phyloP scores from a whole-genome alignment of 2,329 filamentous ascomycete species.

The Paraphaeosphaeria minitans region DNA sequence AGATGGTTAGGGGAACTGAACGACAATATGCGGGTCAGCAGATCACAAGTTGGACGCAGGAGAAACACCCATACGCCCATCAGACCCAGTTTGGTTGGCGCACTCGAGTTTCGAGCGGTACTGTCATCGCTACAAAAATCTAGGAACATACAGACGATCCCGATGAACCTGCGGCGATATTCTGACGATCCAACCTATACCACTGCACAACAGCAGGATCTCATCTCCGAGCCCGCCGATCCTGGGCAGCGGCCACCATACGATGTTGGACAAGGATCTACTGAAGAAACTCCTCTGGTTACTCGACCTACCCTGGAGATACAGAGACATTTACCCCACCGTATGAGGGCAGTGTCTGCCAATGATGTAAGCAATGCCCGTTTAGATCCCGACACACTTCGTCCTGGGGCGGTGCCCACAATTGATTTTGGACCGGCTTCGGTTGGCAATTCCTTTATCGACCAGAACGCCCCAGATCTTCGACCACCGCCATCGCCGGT shows the following conservation, averaged over 20 bases:
- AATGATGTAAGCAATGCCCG: constrained; percentile 59
- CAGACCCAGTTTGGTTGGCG: constrained; percentile 88
- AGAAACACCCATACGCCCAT: constrained; percentile 82
- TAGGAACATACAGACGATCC: constrained; percentile 73
- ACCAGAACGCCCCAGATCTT: constrained; percentile 15
- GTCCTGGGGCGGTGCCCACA: constrained; percentile 34
- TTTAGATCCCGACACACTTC: constrained; percentile 49
- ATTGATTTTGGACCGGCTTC: constrained; percentile 45
- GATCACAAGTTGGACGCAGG: constrained; percentile 67
- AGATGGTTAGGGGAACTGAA: constrained; percentile 78
- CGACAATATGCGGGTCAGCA: constrained; percentile 88
- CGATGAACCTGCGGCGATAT: constrained; percentile 71
- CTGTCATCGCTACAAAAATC: constrained; percentile 85
- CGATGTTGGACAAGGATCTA: constrained; percentile 27
- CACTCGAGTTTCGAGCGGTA: constrained; percentile 89
- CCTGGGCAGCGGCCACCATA: constrained; percentile 49
- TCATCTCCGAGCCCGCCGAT: constrained; percentile 55
- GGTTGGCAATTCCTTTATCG: constrained; percentile 29
- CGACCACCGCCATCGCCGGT: constrained; percentile 42
- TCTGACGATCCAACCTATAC: constrained; percentile 65
- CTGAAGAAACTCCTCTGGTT: constrained; percentile 26
- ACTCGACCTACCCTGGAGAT: constrained; percentile 39
- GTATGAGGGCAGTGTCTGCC: constrained; percentile 62
- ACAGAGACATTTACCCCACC: constrained; percentile 31
- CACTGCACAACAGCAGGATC: constrained; percentile 53